Evolutionary conservation across 192 early-diverging fungal genomes (phyloP).

Genomic region (Backusella parvicylindrica): DNA sequence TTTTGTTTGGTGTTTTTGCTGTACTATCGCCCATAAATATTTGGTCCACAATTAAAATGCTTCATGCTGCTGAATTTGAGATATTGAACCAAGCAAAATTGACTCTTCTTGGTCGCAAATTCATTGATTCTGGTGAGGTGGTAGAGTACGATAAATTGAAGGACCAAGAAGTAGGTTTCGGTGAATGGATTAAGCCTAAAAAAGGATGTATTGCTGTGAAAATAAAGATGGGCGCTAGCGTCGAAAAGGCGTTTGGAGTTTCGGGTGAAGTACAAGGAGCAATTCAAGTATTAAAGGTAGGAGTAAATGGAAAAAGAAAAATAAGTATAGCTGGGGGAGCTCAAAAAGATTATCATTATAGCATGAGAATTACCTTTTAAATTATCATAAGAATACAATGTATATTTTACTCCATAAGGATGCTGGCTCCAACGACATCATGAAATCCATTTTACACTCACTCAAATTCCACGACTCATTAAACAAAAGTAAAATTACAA

Average conservation of each 20-base stretch:
- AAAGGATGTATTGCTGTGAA: constrained; percentile 33
- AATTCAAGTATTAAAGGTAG: constrained; percentile 42
- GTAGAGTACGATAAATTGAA: constrained; percentile 39
- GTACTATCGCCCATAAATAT: constrained; percentile 57
- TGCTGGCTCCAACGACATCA: constrained; percentile 52
- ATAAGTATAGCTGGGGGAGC: neutral
- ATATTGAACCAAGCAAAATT: constrained; percentile 62
- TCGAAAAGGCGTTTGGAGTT: constrained; percentile 39
- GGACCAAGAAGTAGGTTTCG: constrained; percentile 50
- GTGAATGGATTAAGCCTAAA: constrained; percentile 51
- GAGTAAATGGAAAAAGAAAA: neutral
- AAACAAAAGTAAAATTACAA: neutral
- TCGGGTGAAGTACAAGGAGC: constrained; percentile 34
- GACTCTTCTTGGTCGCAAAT: constrained; percentile 45
- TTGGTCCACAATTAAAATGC: constrained; percentile 43
- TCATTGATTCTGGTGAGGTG: constrained; percentile 46
- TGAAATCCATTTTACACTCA: constrained; percentile 57
- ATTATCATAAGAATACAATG: constrained; percentile 38
- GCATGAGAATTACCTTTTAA: constrained; percentile 62
- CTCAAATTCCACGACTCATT: constrained; percentile 37
- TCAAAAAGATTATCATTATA: neutral
- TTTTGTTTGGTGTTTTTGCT: constrained; percentile 53
- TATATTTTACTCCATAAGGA: constrained; percentile 48
- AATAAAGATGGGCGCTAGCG: constrained; percentile 45
- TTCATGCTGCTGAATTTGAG: constrained; percentile 61